Percentiles rank a stretch among this genome's conserved stretches.
Evolutionary conservation across 768 basidiomycete genomes (phyloP).

Genomic region (Suillus luteus): DNA sequence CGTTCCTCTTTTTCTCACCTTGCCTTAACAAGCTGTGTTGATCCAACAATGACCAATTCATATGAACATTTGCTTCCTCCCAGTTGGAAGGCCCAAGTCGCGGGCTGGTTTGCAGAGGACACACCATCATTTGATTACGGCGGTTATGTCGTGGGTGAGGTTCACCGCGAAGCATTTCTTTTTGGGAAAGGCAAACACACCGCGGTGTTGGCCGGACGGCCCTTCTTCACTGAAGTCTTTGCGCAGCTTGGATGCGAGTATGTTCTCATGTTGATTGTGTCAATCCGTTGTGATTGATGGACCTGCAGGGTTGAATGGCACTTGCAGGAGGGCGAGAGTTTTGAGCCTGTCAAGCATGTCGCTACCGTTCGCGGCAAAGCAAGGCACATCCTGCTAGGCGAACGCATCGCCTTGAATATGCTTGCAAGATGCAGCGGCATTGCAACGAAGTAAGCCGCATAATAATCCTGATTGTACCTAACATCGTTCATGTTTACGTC

Average conservation of each 20-base stretch:
- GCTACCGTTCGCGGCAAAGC: conserved; percentile 93
- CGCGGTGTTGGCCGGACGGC: conserved; percentile 88
- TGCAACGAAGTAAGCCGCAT: conserved; percentile 76
- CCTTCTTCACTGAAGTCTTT: conserved; percentile 95
- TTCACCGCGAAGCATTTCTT: conserved; percentile 79
- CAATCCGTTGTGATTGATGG: background rate
- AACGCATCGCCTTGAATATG: conserved; percentile 90
- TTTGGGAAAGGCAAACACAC: conserved; percentile 84
- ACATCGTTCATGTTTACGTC: background rate
- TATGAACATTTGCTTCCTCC: conserved; percentile 84
- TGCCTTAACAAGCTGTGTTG: background rate
- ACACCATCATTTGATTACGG: conserved; percentile 96
- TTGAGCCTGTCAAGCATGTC: conserved; percentile 80
- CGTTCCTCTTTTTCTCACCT: background rate
- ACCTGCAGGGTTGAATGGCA: conserved; percentile 88
- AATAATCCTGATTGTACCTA: background rate
- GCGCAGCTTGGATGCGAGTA: conserved; percentile 86
- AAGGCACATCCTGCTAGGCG: conserved; percentile 84
- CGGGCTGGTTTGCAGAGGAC: conserved; percentile 88
- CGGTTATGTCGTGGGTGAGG: conserved; percentile 95
- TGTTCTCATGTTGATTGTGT: conserved; percentile 36
- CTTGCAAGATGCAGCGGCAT: conserved; percentile 96
- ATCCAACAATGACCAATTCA: conserved; percentile 20
- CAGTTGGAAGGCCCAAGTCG: conserved; percentile 84
- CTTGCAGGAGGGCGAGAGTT: conserved; percentile 77